These are phyloP conservation scores for Rhodotorula babjevae DNA, from an alignment of 768 basidiomycete genomes.

Conservation along the genomic window DNA sequence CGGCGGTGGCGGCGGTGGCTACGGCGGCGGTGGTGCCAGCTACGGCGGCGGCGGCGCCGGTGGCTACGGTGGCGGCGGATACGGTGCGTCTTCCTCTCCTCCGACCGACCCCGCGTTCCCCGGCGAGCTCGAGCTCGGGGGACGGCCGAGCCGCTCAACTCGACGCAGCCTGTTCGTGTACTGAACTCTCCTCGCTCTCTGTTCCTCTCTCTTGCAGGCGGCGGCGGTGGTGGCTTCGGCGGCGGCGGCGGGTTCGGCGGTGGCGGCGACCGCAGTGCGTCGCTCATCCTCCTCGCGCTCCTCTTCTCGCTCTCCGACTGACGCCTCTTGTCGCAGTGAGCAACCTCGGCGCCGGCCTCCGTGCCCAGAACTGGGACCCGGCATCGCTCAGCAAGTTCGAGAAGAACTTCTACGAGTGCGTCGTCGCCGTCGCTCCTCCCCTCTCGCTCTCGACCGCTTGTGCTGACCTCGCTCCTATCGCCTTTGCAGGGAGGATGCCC, in stretches of 20 bases:
- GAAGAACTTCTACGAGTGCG: conserved; percentile 80
- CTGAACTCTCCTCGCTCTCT: too few relatives aligned
- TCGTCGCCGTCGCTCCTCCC: neutral
- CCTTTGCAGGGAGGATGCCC: conserved; percentile 67
- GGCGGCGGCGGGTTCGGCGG: conserved; percentile 58
- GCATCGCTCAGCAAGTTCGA: conserved; percentile 78
- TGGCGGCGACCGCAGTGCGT: conserved; percentile 54
- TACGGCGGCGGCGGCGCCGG: conserved; percentile 36
- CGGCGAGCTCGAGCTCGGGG: neutral
- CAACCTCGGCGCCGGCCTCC: conserved; percentile 27
- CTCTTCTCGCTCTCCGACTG: neutral
- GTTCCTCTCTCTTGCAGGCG: conserved; percentile 18
- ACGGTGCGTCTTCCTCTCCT: conserved; percentile 38
- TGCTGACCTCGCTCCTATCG: neutral
- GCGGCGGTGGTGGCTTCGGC: conserved; percentile 44
- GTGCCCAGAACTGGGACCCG: conserved; percentile 69
- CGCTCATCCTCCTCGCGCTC: neutral
- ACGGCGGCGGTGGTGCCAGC: conserved; percentile 8
- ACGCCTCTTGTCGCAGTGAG: conserved; percentile 16
- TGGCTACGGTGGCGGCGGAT: conserved; percentile 47
- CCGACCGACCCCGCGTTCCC: too few relatives aligned
- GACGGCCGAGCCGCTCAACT: too few relatives aligned
- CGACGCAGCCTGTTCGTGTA: too few relatives aligned
- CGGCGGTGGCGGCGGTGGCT: conserved; percentile 15
- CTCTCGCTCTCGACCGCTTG: too few relatives aligned